phyloP scores from a whole-genome alignment of 2,329 filamentous ascomycete species.

The Fusarium aywerte region DNA sequence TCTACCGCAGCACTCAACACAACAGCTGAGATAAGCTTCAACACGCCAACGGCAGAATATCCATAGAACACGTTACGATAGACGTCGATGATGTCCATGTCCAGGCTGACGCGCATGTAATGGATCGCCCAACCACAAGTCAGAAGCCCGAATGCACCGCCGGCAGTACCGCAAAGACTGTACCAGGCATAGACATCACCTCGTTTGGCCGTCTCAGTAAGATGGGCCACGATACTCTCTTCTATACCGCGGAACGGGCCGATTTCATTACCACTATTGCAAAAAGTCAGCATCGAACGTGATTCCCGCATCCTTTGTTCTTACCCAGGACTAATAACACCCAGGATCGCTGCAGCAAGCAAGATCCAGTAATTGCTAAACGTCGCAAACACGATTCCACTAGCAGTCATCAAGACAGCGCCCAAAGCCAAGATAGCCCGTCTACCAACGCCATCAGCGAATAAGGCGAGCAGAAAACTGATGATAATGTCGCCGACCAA shows the following conservation, averaged over 20 bases:
- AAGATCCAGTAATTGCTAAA: constrained; percentile 67
- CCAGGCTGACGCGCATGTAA: constrained; percentile 55
- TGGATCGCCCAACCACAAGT: constrained; percentile 69
- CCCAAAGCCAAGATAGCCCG: constrained; percentile 64
- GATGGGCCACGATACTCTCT: constrained; percentile 68
- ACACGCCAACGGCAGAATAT: constrained; percentile 57
- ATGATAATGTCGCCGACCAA: constrained; percentile 68
- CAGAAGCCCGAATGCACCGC: constrained; percentile 69
- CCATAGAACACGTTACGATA: constrained; percentile 65
- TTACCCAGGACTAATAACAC: constrained; percentile 69
- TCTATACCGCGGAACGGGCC: constrained; percentile 72
- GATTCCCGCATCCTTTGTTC: rapidly evolving
- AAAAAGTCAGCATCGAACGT: neutral
- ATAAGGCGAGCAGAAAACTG: constrained; percentile 67
- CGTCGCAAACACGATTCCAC: constrained; percentile 65
- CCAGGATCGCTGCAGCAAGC: constrained; percentile 66
- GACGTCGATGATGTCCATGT: constrained; percentile 58
- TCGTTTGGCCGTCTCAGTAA: constrained; percentile 58
- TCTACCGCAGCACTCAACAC: constrained; percentile 61
- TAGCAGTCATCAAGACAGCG: constrained; percentile 64
- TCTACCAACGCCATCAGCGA: constrained; percentile 68
- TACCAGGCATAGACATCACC: constrained; percentile 73
- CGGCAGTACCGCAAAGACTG: constrained; percentile 66
- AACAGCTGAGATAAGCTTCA: constrained; percentile 66
- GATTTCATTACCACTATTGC: constrained; percentile 68